Conservation (phyloP, 768 basidiomycete species). For the Hypholoma sublateritium region DNA sequence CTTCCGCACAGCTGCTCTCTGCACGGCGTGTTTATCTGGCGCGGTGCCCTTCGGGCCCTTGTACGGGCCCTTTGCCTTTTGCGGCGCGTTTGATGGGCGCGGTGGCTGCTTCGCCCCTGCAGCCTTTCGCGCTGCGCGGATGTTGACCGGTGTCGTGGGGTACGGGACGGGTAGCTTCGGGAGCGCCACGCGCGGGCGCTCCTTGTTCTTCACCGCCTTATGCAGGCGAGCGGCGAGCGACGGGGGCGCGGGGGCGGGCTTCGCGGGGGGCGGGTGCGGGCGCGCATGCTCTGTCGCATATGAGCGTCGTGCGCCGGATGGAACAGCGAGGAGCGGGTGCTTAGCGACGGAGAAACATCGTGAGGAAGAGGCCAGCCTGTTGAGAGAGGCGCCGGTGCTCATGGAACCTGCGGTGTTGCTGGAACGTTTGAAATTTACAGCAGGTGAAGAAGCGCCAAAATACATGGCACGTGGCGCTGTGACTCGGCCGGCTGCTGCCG, state of each 20-base stretch:
- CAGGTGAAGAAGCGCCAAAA: not conserved
- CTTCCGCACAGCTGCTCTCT: too few species aligned
- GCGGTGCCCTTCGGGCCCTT: too few species aligned
- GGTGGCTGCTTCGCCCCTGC: too few species aligned
- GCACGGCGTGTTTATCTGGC: too few species aligned
- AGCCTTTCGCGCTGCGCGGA: too few species aligned
- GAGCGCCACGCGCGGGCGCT: not conserved
- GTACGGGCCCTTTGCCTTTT: too few species aligned
- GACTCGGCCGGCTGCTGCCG: not conserved
- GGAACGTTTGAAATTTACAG: not conserved
- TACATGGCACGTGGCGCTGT: not conserved
- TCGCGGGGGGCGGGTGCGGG: not conserved
- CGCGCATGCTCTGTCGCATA: not conserved
- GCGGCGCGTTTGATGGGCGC: too few species aligned
- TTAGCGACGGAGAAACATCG: slow-evolving; percentile 5
- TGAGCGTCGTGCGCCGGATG: not conserved
- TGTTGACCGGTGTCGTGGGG: too few species aligned
- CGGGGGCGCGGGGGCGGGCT: not conserved
- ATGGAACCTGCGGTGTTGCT: slow-evolving; percentile 3
- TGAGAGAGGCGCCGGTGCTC: slow-evolving; percentile 1
- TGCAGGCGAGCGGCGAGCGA: not conserved
- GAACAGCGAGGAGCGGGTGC: not conserved
- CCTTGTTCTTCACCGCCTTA: not conserved
- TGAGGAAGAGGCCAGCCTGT: slow-evolving; percentile 5
- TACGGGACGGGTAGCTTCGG: not conserved